Evolutionary conservation across 192 early-diverging fungal genomes (phyloP), one percentile per base, ranked within the genome.

Genomic region (Entomortierella chlamydospora): DNA sequence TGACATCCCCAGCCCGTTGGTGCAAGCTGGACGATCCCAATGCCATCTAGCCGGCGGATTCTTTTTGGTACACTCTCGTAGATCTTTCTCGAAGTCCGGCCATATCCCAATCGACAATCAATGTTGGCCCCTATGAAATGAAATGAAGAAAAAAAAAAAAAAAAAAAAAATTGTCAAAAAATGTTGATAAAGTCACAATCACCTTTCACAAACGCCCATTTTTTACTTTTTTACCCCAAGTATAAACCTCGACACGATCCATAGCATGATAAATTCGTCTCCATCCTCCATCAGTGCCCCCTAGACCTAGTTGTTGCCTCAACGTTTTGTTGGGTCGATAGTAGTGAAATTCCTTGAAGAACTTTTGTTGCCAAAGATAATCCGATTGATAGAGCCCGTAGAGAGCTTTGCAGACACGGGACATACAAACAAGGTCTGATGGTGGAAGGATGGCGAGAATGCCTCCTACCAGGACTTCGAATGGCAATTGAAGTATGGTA

Each of bases 41-140:
- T 15, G n/a, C 67, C 74, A 18, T 78, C 74, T 6, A 78, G 41
- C 28, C 61, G 53, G 8, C 67, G 74, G 6, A 78, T 49, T 26
- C 74, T 52, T 33, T 78, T 78, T 20, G 74, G 74, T 4, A 78
- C 60, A 37, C 74, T 78, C 25, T 78, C 74, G n/a, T 78, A 78
- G 4, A 64, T 15, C 47, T 61, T 64, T 64, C 64, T 69, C 5
- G 67, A 60, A 7, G 74, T 64, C 18, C 74, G 30, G 17, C 74
- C 74, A 26, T 78, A 78, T 13, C 74, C 74, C 3, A 78, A 39
- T 29, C 74, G 52, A 37, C 66, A 70, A 26, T 78, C 74, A 20
- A 28, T 34, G 25, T 78, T 78, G 37, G 43, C 58, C 23, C 74
- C 74, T 78, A 55, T 17, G 12, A 49, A 18, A 34, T 23, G 0